Evolutionary conservation across 73 alveolate species (phyloP), one percentile per base, ranked within the genome.

Genomic region (Paramecium primaurelia): DNA sequence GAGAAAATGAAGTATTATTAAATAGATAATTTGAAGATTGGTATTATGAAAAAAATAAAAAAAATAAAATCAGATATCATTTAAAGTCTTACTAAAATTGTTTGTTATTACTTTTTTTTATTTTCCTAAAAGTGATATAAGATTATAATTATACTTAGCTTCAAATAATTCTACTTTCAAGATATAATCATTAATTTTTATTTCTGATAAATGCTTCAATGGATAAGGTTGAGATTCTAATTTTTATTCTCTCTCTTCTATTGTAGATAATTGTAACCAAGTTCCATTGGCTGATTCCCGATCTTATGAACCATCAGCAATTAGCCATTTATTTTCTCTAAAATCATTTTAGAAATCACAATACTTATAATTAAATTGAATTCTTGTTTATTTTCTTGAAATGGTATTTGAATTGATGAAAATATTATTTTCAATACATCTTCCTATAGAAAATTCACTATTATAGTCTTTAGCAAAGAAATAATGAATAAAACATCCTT

Each of bases 231-330:
- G 22, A 28, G 92, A 71, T 51, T 89, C 94, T 8, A 8, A 2
- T 12, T 73, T 89, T 42, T 45, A 45, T 12, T 89, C 71, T 47
- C 75, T 71, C 77, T 89, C 83, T 44, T 54, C 22, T 5, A 18
- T 54, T 7, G 69, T 54, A 0, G 30, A 54, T 18, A 54, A 54
- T 54, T 54, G 36, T 1, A 54, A 1, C 94, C 94, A 89, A 12
- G 94, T 89, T 3, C 94, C 94, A 71, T 89, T 89, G 3, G 94
- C 94, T 38, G 92, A 71, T 14, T 89, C 94, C 51, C 84, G 25
- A n/a, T 71, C 88, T 64, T 32, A 47, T 34, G 71, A 38, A 14
- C 94, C 94, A 45, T 89, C 94, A 12, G 58, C 71, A 25, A 89
- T 59, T 30, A 30, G 8, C 94, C 94, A 89, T 22, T 54, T 40